A percentile compares a stretch with the other conserved stretches of the same genome.
phyloP scores from a whole-genome alignment of 331 rosid genomes.

The Malus hybrid region DNA sequence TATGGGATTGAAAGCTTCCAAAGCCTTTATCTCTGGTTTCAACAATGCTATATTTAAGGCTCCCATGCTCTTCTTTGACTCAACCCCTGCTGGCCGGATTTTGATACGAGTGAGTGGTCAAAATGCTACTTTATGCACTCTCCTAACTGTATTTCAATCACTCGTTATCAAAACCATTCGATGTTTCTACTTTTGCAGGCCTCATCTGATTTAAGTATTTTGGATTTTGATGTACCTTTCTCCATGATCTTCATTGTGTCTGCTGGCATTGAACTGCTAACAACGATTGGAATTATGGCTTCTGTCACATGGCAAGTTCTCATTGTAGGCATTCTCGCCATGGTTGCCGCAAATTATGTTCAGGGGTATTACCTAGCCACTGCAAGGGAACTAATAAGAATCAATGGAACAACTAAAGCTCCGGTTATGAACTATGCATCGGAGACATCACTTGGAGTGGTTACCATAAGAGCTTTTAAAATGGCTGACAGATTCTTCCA shows the following conservation, averaged over 20 bases:
- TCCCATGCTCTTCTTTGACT: conserved; percentile 80
- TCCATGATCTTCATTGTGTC: conserved; percentile 27
- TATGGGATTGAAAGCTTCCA: conserved; percentile 73
- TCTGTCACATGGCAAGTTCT: conserved; percentile 80
- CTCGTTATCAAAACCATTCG: neutral
- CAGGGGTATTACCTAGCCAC: conserved; percentile 69
- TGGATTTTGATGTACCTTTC: conserved; percentile 79
- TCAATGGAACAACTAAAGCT: conserved; percentile 93
- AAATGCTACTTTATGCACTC: no score
- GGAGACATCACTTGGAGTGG: conserved; percentile 76
- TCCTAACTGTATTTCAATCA: neutral
- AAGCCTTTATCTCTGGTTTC: conserved; percentile 52
- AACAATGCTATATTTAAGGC: conserved; percentile 62
- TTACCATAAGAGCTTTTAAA: conserved; percentile 69
- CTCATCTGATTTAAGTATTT: conserved; percentile 64
- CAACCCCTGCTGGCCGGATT: conserved; percentile 70
- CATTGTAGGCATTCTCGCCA: conserved; percentile 49
- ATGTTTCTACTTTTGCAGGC: conserved; percentile 38
- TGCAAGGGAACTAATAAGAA: conserved; percentile 62
- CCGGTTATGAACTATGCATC: conserved; percentile 74
- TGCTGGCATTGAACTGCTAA: conserved; percentile 24
- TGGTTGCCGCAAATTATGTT: conserved; percentile 42
- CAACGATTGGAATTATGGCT: conserved; percentile 39
- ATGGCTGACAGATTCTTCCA: conserved; percentile 45
- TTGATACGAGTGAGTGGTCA: conserved; percentile 55